A percentile compares a stretch with the other conserved stretches of the same genome.
These are phyloP conservation scores for Fusarium torreyae DNA, from an alignment of 2,329 filamentous ascomycete genomes.

Conservation along the genomic window DNA sequence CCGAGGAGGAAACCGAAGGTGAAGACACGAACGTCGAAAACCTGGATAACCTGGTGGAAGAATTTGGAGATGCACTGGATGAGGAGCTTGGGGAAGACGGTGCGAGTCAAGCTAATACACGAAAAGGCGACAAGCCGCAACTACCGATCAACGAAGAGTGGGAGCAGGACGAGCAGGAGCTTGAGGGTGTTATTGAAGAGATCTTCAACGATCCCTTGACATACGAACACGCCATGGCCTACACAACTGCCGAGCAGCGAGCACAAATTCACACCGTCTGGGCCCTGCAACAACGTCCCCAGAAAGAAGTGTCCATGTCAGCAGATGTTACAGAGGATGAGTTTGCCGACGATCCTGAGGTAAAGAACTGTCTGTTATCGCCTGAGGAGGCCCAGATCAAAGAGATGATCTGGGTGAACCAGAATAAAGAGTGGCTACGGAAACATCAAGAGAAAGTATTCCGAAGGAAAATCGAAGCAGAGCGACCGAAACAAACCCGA, in stretches of 20 bases:
- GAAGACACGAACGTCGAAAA: slow-evolving; percentile 49
- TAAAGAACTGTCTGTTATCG: slow-evolving; percentile 82
- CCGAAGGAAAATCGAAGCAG: slow-evolving; percentile 75
- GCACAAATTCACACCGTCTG: slow-evolving; percentile 68
- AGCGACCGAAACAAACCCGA: slow-evolving; percentile 70
- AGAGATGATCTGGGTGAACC: slow-evolving; percentile 93
- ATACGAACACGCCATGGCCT: slow-evolving; percentile 68
- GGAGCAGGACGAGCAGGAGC: slow-evolving; percentile 73
- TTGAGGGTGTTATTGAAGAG: slow-evolving; percentile 79
- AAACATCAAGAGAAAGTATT: slow-evolving; percentile 88
- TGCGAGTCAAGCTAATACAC: slow-evolving; percentile 43
- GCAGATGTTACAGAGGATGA: slow-evolving; percentile 82
- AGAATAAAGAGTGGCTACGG: slow-evolving; percentile 94
- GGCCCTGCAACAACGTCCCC: slow-evolving; percentile 64
- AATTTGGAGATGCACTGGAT: slow-evolving; percentile 61
- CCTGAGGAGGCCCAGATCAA: slow-evolving; percentile 84
- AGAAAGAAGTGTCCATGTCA: slow-evolving; percentile 68
- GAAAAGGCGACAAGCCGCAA: slow-evolving; percentile 56
- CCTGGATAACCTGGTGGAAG: slow-evolving; percentile 60
- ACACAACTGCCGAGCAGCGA: slow-evolving; percentile 71
- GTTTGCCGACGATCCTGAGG: slow-evolving; percentile 91
- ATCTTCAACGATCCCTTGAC: slow-evolving; percentile 76
- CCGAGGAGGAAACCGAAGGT: slow-evolving; percentile 26
- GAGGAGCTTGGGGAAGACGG: slow-evolving; percentile 45
- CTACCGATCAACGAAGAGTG: slow-evolving; percentile 74